Evolutionary conservation across 2,329 filamentous ascomycete species (phyloP).

Genomic region (Pseudogymnoascus sp.): DNA sequence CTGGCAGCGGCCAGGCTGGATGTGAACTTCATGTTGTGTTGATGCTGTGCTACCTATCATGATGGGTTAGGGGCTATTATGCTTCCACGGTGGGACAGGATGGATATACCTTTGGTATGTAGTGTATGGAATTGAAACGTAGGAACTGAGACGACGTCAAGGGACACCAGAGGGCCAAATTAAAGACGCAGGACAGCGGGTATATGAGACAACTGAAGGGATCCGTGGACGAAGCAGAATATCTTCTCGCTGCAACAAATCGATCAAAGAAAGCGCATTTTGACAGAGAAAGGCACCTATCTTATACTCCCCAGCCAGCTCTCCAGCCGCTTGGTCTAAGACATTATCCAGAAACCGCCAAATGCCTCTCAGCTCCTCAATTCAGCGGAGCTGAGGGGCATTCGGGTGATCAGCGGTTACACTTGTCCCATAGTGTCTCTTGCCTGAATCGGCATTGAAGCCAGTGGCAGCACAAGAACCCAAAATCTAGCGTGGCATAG

Average conservation of each 20-base stretch:
- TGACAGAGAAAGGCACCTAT: conserved; percentile 3
- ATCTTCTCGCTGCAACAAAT: neutral
- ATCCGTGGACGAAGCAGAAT: neutral
- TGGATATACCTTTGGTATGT: neutral
- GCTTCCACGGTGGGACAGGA: neutral
- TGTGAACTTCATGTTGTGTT: neutral
- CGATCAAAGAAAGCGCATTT: neutral
- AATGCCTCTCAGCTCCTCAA: conserved; percentile 3
- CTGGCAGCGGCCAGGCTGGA: neutral
- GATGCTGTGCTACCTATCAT: neutral
- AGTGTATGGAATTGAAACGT: neutral
- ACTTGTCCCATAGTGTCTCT: neutral
- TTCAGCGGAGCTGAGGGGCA: neutral
- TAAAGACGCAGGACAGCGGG: neutral
- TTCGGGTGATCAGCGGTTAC: neutral
- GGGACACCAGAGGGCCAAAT: neutral
- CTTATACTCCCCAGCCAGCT: neutral
- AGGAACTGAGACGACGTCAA: neutral
- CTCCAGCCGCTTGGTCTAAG: neutral
- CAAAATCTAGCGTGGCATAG: neutral
- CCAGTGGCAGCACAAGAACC: neutral
- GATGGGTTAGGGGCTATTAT: neutral
- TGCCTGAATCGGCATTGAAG: neutral
- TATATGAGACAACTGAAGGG: neutral
- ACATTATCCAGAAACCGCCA: neutral